Conservation (phyloP, 768 basidiomycete species). For the Russula vinacea region DNA sequence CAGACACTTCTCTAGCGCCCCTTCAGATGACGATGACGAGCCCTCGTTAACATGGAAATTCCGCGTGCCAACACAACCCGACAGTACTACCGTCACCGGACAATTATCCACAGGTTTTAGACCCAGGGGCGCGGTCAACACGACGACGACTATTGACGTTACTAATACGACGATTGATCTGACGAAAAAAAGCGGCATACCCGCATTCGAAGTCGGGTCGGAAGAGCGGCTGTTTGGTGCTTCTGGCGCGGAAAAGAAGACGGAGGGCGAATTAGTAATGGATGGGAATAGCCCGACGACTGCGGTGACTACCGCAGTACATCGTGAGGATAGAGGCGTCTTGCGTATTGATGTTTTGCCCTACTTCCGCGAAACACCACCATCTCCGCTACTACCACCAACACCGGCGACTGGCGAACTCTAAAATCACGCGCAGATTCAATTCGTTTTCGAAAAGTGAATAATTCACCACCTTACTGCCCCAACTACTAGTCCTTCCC, state of each 20-base stretch:
- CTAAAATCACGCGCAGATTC: constrained; percentile 5
- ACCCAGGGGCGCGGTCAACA: not conserved
- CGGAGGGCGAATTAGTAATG: not conserved
- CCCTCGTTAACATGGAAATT: constrained; percentile 31
- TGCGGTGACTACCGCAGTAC: not conserved
- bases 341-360: constrained; percentile 24
- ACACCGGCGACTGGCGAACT: not conserved
- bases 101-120: not conserved
- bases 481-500: not conserved
- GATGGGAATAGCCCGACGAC: not conserved
- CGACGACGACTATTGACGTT: not conserved
- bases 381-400: not conserved
- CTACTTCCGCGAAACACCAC: not conserved
- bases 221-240: constrained; percentile 5
- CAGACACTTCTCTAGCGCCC: not conserved
- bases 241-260: not conserved
- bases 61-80: constrained; percentile 19
- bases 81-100: not conserved
- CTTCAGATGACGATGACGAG: constrained; percentile 17
- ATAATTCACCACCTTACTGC: not conserved
- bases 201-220: not conserved
- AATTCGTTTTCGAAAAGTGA: not conserved
- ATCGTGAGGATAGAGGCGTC: constrained; percentile 11
- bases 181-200: constrained; percentile 2
- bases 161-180: not conserved